Conservation (phyloP, 208 protist genomes). For the Crithidia mellificae region DNA sequence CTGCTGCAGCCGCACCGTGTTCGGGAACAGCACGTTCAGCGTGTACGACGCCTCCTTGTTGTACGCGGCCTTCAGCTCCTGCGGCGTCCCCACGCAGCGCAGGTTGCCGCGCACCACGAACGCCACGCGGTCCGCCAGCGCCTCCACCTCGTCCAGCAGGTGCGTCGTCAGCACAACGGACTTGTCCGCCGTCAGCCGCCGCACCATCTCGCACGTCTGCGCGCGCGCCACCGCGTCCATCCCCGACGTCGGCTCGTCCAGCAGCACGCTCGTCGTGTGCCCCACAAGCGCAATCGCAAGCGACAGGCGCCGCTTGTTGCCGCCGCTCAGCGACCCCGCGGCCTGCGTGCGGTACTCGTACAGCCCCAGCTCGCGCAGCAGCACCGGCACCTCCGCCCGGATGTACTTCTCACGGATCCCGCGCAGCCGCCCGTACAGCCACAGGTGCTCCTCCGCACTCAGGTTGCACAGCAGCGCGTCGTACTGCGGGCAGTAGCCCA, state of each 20-base stretch:
- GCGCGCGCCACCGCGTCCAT: constrained; percentile 85
- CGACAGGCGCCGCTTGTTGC: constrained; percentile 89
- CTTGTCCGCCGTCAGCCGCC: constrained; percentile 50
- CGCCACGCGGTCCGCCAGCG: constrained; percentile 72
- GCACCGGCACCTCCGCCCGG: constrained; percentile 41
- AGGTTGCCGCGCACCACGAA: constrained; percentile 91
- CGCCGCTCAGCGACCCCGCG: constrained; percentile 66
- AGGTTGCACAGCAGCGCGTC: constrained; percentile 93
- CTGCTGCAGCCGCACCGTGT: constrained; percentile 33
- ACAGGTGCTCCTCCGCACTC: constrained; percentile 91
- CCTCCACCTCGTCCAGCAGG: constrained; percentile 90
- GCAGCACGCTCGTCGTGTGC: constrained; percentile 71
- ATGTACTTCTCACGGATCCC: constrained; percentile 54
- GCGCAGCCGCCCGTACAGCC: constrained; percentile 84
- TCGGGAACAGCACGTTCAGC: constrained; percentile 52
- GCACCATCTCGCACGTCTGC: constrained; percentile 82
- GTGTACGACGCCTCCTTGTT: constrained; percentile 51
- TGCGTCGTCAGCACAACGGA: constrained; percentile 88
- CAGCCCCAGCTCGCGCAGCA: constrained; percentile 60
- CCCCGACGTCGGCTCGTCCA: constrained; percentile 90
- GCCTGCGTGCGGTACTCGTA: constrained; percentile 42
- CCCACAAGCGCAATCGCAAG: constrained; percentile 89
- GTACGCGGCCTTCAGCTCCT: constrained; percentile 66
- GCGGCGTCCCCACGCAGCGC: constrained; percentile 79
- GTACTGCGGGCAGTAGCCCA: constrained; percentile 97